Evolutionary conservation across 768 basidiomycete species (phyloP).

Genomic region (Sistotremastrum niveocremeum): DNA sequence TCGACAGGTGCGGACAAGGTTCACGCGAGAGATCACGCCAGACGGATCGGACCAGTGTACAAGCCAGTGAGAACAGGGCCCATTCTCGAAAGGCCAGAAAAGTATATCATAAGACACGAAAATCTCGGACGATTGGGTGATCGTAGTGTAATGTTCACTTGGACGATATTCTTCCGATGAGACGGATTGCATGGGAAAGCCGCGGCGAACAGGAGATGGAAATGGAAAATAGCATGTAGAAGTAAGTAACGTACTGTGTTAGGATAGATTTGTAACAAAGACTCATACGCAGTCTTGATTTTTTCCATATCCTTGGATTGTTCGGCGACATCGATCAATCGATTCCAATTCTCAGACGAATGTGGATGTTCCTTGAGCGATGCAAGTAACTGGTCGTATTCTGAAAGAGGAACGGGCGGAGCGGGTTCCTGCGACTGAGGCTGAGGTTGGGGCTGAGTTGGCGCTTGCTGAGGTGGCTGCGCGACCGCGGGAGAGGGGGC

Average conservation of each 20-base stretch:
- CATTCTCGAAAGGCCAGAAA: too few relatives aligned
- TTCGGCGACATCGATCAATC: slow-evolving; percentile 66
- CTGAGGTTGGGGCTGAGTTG: not conserved
- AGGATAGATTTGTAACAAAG: slow-evolving; percentile 72
- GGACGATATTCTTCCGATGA: not conserved
- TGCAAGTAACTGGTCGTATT: slow-evolving; percentile 51
- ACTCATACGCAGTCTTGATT: slow-evolving; percentile 72
- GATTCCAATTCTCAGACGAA: slow-evolving; percentile 69
- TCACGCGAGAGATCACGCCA: too few relatives aligned
- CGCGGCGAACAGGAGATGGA: slow-evolving; percentile 11
- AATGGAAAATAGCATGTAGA: slow-evolving; percentile 12
- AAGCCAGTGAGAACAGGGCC: too few relatives aligned
- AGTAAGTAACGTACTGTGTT: slow-evolving; percentile 62
- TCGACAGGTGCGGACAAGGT: too few relatives aligned
- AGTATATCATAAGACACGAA: too few relatives aligned
- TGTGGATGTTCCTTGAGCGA: slow-evolving; percentile 55
- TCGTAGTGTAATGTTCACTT: too few relatives aligned
- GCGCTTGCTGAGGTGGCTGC: not conserved
- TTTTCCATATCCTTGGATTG: slow-evolving; percentile 62
- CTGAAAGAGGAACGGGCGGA: slow-evolving; percentile 30
- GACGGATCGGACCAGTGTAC: too few relatives aligned
- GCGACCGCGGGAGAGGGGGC: not conserved
- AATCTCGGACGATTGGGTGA: too few relatives aligned
- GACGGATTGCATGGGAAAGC: slow-evolving; percentile 7
- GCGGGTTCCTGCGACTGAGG: not conserved